These are phyloP conservation scores for Cladosporium sp. DNA, from an alignment of 2,329 filamentous ascomycete genomes.

Conservation along the genomic window DNA sequence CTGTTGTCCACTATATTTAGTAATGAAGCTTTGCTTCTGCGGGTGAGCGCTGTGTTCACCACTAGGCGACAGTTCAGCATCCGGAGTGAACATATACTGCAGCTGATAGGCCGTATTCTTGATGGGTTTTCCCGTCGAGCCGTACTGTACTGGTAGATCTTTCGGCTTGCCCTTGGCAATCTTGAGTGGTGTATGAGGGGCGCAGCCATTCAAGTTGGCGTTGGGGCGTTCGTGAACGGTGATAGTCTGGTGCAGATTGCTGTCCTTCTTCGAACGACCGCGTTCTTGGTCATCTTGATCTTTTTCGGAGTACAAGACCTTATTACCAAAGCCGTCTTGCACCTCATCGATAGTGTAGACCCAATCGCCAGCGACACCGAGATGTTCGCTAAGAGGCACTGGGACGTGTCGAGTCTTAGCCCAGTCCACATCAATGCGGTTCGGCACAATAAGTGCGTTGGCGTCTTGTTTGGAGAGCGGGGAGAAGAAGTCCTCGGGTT, in stretches of 20 bases:
- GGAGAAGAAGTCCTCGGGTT: conserved; percentile 79
- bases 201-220: conserved; percentile 68
- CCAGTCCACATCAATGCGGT: conserved; percentile 71
- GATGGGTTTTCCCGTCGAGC: conserved; percentile 55
- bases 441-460: conserved; percentile 51
- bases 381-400: conserved; percentile 85
- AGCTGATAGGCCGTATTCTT: conserved; percentile 66
- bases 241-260: conserved; percentile 68
- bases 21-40: conserved; percentile 52
- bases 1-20: conserved; percentile 59
- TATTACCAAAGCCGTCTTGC: conserved; percentile 83
- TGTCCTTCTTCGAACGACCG: conserved; percentile 43
- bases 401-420: conserved; percentile 68
- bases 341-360: conserved; percentile 89
- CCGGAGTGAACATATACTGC: conserved; percentile 76
- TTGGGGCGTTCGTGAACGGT: conserved; percentile 81
- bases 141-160: conserved; percentile 67
- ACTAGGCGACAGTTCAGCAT: conserved; percentile 63
- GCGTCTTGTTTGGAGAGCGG: conserved; percentile 61
- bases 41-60: conserved; percentile 64
- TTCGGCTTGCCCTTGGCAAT: conserved; percentile 70
- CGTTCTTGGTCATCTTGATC: conserved; percentile 60
- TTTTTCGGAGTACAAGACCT: conserved; percentile 66
- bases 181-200: conserved; percentile 73
- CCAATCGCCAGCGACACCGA: conserved; percentile 76